These are phyloP conservation scores for Phytophthora pluvialis DNA, from an alignment of 352 stramenopile genomes.

Conservation along the genomic window DNA sequence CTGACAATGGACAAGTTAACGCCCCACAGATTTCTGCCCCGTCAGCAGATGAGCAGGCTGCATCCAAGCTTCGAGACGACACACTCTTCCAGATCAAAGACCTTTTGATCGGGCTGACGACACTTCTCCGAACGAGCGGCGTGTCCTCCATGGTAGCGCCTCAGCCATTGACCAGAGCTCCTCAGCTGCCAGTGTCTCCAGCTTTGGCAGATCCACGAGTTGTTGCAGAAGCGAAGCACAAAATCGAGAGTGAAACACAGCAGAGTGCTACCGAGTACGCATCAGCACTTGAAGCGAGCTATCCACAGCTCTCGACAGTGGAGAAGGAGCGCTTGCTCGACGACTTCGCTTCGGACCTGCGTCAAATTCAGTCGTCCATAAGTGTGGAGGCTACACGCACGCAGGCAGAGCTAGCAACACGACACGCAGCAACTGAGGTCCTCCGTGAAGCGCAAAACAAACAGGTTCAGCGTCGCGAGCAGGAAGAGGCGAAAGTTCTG, in stretches of 20 bases:
- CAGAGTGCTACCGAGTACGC: slow-evolving; percentile 49
- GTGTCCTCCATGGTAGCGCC: slow-evolving; percentile 6
- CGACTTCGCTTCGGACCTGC: slow-evolving; percentile 61
- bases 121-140: slow-evolving; percentile 28
- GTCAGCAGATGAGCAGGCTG: slow-evolving; percentile 20
- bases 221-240: slow-evolving; percentile 4
- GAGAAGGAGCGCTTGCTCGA: slow-evolving; percentile 58
- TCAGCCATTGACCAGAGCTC: neutral
- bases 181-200: neutral
- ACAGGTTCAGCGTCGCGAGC: slow-evolving; percentile 30
- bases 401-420: slow-evolving; percentile 45
- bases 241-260: slow-evolving; percentile 30
- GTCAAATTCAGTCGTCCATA: slow-evolving; percentile 48
- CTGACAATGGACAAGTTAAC: neutral
- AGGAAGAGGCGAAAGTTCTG: slow-evolving; percentile 31
- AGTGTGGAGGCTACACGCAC: slow-evolving; percentile 59
- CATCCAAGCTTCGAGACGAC: slow-evolving; percentile 38
- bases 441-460: slow-evolving; percentile 36
- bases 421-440: slow-evolving; percentile 39
- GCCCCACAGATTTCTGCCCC: neutral
- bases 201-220: neutral
- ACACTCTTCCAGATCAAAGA: slow-evolving; percentile 71
- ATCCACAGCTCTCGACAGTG: slow-evolving; percentile 47
- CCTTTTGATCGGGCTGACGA: slow-evolving; percentile 45
- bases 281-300: slow-evolving; percentile 45